Base-by-base conservation (phyloP, 2,329 filamentous ascomycete genomes). In the Clonostachys byssicola region DNA sequence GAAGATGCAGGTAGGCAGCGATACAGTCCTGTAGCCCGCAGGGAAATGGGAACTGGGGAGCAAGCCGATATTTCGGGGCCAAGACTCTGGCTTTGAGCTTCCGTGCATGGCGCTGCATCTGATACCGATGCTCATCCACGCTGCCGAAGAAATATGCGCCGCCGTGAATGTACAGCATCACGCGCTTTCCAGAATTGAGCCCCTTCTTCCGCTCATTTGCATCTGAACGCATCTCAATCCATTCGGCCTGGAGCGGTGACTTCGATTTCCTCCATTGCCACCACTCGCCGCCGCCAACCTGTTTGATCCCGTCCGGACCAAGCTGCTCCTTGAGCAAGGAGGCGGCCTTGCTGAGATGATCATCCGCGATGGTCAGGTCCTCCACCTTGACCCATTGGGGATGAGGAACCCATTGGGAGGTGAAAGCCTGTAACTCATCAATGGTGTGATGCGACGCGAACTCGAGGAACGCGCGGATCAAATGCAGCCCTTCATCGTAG, bases 131-230 rank as follows among this genome's bases (percentile, higher is more conserved):
- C 65, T 95, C 92, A 61, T 96, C 92, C 36, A 96, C 86, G 56
- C 90, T 95, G 13, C 94, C 92, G 63, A 99, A 97, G 68, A 86
- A 99, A 68, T 96, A 97, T 17, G 88, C 92, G 7, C 92, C 92
- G 13, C 94, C 94, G 60, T 97, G 94, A 18, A 97, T 76, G 66
- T 97, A 97, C 20, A 99, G 73, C 81, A 97, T 96, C 49, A 95
- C 83, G 45, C 91, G 83, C 55, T 83, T 84, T 16, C 80, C 79
- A 18, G 40, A 17, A 43, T 81, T 79, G 14, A 70, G 70, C 1
- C 70, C 69, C 59, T 79, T 80, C 62, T 84, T 85, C 48, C 89
- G 81, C 60, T 87, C 83, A 50, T 86, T 74, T 30, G 61, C 61
- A 63, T 97, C 87, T 45, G 83, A 77, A 54, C 82, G 85, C 92